Base-by-base conservation (phyloP, 805 yeast genomes). In the Blastobotrys chiropterorum region DNA sequence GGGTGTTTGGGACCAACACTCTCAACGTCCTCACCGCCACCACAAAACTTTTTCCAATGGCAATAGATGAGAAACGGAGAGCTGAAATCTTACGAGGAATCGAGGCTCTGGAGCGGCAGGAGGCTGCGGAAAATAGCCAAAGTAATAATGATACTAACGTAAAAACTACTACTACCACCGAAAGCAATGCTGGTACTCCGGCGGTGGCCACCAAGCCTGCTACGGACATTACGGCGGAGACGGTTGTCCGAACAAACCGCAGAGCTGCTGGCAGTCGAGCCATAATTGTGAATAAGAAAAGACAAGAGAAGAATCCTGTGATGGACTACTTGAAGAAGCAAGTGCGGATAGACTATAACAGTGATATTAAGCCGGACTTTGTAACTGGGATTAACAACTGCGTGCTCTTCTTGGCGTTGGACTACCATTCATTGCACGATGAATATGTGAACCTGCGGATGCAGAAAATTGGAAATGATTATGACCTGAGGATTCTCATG, bases 391-490 rank as follows among this genome's bases (percentile, higher is more conserved):
- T 60, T 17, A 56, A 61, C 2, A 59, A 64, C 31, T 68, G 73
- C 39, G 71, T 63, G 17, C 61, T 72, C 38, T 72, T 65, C 50
- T 60, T 72, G 50, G 63, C 64, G 34, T 52, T 68, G 48, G 53
- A 65, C 40, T 68, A 68, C 49, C 69, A 68, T 53, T 53, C 65
- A 13, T 56, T 72, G 26, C 72, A 67, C 44, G 76, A 75, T 2
- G 76, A 72, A 53, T 72, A 73, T 52, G 69, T 73, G 16, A 66
- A 62, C 59, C 56, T 58, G 16, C 65, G 76, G 14, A 66, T 72
- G 20, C 55, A 57, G 19, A 56, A 59, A 47, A 59, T 73, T 15
- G 72, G 72, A 14, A 54, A 57, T 22, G 65, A 58, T 41, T 56
- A 50, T 41, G 60, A 58, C 13, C 51, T 57, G 40, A 49, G 59